Conservation (phyloP, 345 rosid species). For the Euphorbia peplus region DNA sequence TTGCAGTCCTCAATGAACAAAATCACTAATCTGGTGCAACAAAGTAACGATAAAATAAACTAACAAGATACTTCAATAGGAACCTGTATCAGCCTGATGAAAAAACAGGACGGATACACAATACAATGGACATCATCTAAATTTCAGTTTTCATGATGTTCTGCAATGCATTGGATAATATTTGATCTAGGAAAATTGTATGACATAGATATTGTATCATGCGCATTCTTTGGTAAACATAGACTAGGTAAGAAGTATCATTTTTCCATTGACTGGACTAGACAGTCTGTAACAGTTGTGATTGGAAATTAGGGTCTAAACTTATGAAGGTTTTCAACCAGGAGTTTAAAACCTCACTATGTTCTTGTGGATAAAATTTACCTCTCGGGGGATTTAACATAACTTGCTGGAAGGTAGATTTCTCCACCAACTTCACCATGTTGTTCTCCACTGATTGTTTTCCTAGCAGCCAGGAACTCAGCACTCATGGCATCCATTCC, state of each 20-base stretch:
- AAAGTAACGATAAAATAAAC: neutral
- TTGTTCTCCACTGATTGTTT: slow-evolving; percentile 92
- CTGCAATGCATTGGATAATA: neutral
- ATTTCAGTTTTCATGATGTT: neutral
- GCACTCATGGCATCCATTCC: slow-evolving; percentile 99
- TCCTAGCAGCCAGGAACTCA: slow-evolving; percentile 77
- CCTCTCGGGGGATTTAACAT: slow-evolving; percentile 45
- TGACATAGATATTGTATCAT: neutral
- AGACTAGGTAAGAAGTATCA: neutral
- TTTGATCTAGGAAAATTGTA: neutral
- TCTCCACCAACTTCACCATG: slow-evolving; percentile 98
- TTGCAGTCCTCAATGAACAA: neutral
- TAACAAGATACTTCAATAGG: neutral
- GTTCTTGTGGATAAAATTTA: slow-evolving; percentile 28
- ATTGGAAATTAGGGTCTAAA: neutral
- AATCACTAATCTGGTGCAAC: neutral
- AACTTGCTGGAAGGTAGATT: slow-evolving; percentile 77
- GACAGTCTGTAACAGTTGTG: neutral
- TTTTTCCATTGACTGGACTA: neutral
- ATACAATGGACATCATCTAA: neutral
- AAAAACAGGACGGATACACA: neutral
- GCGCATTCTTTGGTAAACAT: slow-evolving; percentile 1
- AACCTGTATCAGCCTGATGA: no score
- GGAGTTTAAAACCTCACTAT: neutral
- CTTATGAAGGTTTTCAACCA: neutral